Base-by-base conservation (phyloP, 495 filamentous ascomycete species). In the Clavariopsis aquatica region DNA sequence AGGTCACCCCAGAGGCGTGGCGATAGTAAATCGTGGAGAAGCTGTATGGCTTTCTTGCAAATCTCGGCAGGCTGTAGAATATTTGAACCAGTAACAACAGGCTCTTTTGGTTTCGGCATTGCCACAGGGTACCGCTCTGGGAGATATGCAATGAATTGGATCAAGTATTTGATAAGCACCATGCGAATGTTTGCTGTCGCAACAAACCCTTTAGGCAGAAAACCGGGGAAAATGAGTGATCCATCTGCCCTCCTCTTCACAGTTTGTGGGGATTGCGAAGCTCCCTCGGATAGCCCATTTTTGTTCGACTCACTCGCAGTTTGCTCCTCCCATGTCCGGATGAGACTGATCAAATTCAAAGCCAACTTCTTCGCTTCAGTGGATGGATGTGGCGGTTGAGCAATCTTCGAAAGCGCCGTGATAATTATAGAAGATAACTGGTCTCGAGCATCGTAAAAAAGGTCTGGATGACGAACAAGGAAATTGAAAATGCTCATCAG, bases 401-500 rank as follows among this genome's bases (percentile, higher is more conserved):
- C 91, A 65, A 98, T 91, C 74, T 97, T 98, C 31, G 88, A 82
- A 22, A 99, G 79, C 2, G 90, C 93, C 10, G 86, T 87, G 60
- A 98, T 93, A 68, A 98, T 96, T 64, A 92, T 83, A 60, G 88
- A 86, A 12, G 92, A 84, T 54, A 97, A 95, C 68, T 91, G 89
- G 57, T 98, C 95, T 57, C 95, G 80, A 1, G 92, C 91, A 59
- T 99, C 93, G 65, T 95, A 98, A 77, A 99, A 98, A 19, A 98
- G 80, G 71, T 93, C 89, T 1, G 92, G 89, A 72, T 98, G 93
- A 49, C 90, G 83, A 31, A 97, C 95, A 17, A 99, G 78, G 74
- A 98, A 99, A 68, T 96, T 88, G 75, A 97, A 98, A 66, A 99
- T 98, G 75, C 90, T 92, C 34, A 92, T 96, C 74, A 97, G 87